Evolutionary conservation across 257 asterid genomes (phyloP).

Genomic region (Solanum commersonii): DNA sequence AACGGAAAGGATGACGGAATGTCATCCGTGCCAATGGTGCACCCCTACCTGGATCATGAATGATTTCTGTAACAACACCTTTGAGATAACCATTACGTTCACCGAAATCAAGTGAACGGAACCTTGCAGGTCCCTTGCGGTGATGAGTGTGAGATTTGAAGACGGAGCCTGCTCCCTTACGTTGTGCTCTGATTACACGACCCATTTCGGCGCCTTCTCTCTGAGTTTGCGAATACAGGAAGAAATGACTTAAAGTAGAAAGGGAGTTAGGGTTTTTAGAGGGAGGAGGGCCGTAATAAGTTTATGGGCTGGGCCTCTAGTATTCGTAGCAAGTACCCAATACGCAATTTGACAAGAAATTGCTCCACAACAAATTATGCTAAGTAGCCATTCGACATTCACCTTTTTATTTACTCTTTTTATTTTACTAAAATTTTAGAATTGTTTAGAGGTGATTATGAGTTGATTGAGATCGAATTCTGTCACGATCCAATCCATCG

Average conservation of each 20-base stretch:
- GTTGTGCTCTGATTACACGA: slow-evolving; percentile 47
- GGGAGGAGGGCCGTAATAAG: neutral
- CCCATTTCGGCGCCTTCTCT: slow-evolving; percentile 25
- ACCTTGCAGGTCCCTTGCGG: slow-evolving; percentile 50
- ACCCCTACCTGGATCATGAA: slow-evolving; percentile 54
- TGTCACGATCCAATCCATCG: fast-evolving
- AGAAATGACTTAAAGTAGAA: slow-evolving; percentile 4
- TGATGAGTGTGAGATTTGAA: slow-evolving; percentile 59
- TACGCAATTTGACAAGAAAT: neutral
- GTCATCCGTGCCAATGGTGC: slow-evolving; percentile 47
- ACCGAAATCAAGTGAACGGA: slow-evolving; percentile 50
- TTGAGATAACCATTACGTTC: slow-evolving; percentile 52
- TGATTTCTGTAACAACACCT: slow-evolving; percentile 46
- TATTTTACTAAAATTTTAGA: too few relatives aligned
- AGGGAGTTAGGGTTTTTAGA: neutral
- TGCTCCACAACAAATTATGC: neutral
- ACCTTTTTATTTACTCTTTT: neutral
- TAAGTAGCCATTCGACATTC: neutral
- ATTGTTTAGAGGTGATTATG: neutral
- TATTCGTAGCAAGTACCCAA: neutral
- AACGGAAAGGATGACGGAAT: slow-evolving; percentile 57
- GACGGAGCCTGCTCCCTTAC: slow-evolving; percentile 51
- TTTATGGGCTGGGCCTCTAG: neutral
- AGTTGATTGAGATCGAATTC: neutral
- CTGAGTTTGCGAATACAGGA: slow-evolving; percentile 1